Evolutionary conservation across 805 yeast genomes (phyloP).

Genomic region (Teunomyces kruisii): DNA sequence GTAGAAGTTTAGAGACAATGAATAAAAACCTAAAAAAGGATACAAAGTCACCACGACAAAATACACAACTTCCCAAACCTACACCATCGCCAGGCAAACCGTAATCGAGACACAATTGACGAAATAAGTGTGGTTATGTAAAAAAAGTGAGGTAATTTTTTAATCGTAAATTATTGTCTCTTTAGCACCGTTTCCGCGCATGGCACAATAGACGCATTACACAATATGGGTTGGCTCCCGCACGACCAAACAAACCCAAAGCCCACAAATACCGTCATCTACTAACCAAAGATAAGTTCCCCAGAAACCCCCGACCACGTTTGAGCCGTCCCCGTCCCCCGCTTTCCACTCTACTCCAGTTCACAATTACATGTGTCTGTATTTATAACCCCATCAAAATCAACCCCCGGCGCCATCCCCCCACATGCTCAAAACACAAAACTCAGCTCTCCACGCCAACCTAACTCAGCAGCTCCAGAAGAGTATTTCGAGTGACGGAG

Average conservation of each 20-base stretch:
- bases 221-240: not conserved
- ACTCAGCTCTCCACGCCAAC: conserved; percentile 12
- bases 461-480: conserved; percentile 11
- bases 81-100: no score
- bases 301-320: not conserved
- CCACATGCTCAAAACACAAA: conserved; percentile 14
- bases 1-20: not conserved
- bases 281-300: not conserved
- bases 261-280: not conserved
- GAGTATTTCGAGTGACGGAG: conserved; percentile 15
- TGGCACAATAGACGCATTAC: not conserved
- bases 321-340: not conserved
- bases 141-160: no score
- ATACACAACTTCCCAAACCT: no score
- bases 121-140: no score
- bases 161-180: not conserved
- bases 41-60: no score
- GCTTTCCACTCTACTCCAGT: not conserved
- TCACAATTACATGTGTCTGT: not conserved
- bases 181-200: not conserved
- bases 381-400: not conserved
- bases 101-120: no score
- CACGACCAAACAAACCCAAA: not conserved
- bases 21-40: not conserved
- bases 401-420: no score